Conservation (phyloP, 352 stramenopile genomes). For the Globisporangium cederbergense region DNA sequence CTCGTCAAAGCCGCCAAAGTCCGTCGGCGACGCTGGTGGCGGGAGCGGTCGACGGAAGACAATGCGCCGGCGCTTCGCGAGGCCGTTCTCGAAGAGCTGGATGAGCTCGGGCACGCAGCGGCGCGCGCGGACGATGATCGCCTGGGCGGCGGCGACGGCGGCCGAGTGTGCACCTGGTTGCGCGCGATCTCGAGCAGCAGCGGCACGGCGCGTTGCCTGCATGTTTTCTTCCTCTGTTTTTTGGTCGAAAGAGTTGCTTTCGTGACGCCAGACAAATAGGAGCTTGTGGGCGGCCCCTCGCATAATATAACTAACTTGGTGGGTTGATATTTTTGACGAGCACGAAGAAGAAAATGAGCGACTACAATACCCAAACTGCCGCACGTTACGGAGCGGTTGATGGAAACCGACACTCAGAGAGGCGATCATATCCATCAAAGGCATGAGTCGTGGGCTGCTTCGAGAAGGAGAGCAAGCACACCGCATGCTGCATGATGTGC, state of each 20-base stretch:
- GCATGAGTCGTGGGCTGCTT: too few species aligned
- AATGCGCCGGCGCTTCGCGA: background rate
- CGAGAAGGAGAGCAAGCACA: too few species aligned
- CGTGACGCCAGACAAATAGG: background rate
- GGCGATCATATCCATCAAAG: too few species aligned
- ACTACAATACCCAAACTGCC: too few species aligned
- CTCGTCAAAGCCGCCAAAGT: background rate
- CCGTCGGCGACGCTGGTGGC: background rate
- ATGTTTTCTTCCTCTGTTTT: background rate
- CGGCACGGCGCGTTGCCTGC: background rate
- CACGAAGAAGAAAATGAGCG: too few species aligned
- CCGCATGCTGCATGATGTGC: background rate
- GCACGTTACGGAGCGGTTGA: too few species aligned
- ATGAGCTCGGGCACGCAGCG: slow-evolving; percentile 6
- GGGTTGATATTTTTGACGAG: too few species aligned
- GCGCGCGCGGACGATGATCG: background rate
- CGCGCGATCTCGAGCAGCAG: background rate
- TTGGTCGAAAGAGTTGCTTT: background rate
- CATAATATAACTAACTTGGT: too few species aligned
- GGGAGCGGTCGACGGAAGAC: background rate
- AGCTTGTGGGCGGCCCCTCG: too few species aligned
- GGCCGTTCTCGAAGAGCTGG: slow-evolving; percentile 8
- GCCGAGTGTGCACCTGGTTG: background rate
- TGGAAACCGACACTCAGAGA: too few species aligned
- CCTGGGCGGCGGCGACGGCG: background rate